phyloP scores from a whole-genome alignment of 1,139 yeast species.

The Geotrichum reessii region DNA sequence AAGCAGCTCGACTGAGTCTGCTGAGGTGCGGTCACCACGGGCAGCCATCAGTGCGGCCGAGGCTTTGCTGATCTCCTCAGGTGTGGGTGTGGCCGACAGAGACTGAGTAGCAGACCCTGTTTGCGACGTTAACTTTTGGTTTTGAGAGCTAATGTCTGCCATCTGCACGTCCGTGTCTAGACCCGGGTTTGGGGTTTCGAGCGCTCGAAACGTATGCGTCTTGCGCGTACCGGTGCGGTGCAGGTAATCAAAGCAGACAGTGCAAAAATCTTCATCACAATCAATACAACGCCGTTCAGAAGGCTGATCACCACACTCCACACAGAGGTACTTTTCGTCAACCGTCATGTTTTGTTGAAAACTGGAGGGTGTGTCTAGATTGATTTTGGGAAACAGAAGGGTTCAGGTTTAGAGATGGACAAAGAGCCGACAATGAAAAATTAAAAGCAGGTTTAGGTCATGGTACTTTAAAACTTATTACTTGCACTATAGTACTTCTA shows the following conservation, averaged over 20 bases:
- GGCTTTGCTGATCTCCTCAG: slow-evolving; percentile 1
- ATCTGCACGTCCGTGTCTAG: slow-evolving; percentile 1
- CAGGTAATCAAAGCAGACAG: slow-evolving; percentile 57
- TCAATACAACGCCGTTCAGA: slow-evolving; percentile 50
- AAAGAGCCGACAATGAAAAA: too few species aligned
- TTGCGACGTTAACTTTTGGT: neutral
- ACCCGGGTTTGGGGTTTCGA: neutral
- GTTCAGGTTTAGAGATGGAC: too few species aligned
- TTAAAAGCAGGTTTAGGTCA: too few species aligned
- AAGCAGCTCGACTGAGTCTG: slow-evolving; percentile 22
- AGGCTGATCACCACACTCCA: slow-evolving; percentile 68
- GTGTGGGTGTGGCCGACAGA: neutral
- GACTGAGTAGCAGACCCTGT: neutral
- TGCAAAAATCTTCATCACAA: slow-evolving; percentile 61
- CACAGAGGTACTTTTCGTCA: slow-evolving; percentile 39
- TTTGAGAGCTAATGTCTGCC: neutral
- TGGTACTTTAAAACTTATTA: too few species aligned
- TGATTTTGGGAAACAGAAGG: too few species aligned
- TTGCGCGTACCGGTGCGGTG: slow-evolving; percentile 52
- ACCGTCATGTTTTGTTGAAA: slow-evolving; percentile 19
- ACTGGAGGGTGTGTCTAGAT: too few species aligned
- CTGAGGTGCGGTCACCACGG: slow-evolving; percentile 4
- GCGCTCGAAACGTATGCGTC: slow-evolving; percentile 1
- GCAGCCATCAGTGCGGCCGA: slow-evolving; percentile 4
- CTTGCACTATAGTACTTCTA: too few species aligned